A percentile compares a stretch with the other conserved stretches of the same genome.
Conservation (phyloP, 225 moss, liverwort and hornwort genomes). For the Pleurozium schreberi region DNA sequence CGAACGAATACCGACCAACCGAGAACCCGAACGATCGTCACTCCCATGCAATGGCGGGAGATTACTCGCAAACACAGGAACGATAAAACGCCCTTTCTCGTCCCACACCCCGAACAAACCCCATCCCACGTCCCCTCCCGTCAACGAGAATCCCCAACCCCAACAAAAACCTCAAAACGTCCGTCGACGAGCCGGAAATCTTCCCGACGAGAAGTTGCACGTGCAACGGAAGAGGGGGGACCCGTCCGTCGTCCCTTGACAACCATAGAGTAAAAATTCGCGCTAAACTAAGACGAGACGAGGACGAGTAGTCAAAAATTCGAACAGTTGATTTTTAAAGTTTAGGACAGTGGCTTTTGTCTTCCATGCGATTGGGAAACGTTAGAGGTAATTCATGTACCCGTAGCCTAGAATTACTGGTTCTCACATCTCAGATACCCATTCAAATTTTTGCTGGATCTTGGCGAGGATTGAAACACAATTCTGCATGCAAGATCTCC, state of each 20-base stretch:
- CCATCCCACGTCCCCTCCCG: neutral
- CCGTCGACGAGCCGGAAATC: neutral
- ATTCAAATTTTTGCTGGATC: conserved; percentile 25
- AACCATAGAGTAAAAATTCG: neutral
- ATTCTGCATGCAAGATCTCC: conserved; percentile 20
- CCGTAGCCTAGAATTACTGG: conserved; percentile 9
- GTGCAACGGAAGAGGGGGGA: neutral
- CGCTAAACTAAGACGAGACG: neutral
- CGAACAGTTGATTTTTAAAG: neutral
- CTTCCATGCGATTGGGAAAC: neutral
- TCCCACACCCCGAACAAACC: neutral
- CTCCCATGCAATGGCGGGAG: neutral
- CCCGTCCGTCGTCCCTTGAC: neutral
- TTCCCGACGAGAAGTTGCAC: neutral
- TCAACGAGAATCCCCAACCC: neutral
- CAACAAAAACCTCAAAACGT: neutral
- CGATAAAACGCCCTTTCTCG: neutral
- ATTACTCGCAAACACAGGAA: neutral
- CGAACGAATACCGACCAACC: neutral
- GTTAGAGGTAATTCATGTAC: conserved; percentile 11
- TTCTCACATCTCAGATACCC: conserved; percentile 4
- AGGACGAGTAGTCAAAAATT: neutral
- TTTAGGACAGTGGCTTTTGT: neutral
- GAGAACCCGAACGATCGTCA: neutral
- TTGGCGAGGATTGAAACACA: conserved; percentile 18